Evolutionary conservation across 371 early-diverging fungal genomes (phyloP).

Genomic region (Mucor racemosus): DNA sequence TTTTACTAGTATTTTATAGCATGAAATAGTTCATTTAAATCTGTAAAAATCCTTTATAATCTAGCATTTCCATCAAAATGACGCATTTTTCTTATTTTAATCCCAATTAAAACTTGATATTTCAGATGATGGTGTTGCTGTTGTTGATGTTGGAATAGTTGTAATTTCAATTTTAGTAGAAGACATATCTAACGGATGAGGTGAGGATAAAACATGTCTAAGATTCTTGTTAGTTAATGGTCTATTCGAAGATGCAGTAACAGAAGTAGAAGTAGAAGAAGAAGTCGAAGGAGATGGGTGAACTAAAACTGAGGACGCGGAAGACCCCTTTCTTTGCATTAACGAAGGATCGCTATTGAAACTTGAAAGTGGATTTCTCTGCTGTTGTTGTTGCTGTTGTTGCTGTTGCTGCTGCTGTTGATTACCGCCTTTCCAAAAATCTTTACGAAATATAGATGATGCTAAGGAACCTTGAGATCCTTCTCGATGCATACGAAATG

Average conservation of each 20-base stretch:
- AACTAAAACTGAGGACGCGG: background rate
- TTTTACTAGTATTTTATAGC: background rate
- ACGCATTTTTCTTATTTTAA: background rate
- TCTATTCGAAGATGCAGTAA: background rate
- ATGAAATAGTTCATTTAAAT: too few species aligned
- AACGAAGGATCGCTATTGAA: slow-evolving; percentile 17
- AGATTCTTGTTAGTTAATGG: background rate
- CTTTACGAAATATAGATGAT: slow-evolving; percentile 44
- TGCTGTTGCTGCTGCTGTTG: slow-evolving; percentile 10
- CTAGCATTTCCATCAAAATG: background rate
- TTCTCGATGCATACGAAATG: slow-evolving; percentile 26
- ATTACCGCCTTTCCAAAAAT: slow-evolving; percentile 33
- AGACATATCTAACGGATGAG: slow-evolving; percentile 25
- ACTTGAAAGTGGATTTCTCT: background rate
- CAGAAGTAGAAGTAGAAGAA: background rate
- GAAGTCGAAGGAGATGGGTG: slow-evolving; percentile 13
- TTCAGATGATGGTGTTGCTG: slow-evolving; percentile 4
- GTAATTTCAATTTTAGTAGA: background rate
- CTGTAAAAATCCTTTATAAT: too few species aligned
- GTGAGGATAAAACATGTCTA: slow-evolving; percentile 10
- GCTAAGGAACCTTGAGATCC: slow-evolving; percentile 28
- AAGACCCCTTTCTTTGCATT: background rate
- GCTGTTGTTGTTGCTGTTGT: background rate
- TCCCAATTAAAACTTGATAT: slow-evolving; percentile 14
- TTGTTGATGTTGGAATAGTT: too few species aligned